Base-by-base conservation (phyloP, 2,329 filamentous ascomycete genomes). In the Byssoonygena ceratinophila region DNA sequence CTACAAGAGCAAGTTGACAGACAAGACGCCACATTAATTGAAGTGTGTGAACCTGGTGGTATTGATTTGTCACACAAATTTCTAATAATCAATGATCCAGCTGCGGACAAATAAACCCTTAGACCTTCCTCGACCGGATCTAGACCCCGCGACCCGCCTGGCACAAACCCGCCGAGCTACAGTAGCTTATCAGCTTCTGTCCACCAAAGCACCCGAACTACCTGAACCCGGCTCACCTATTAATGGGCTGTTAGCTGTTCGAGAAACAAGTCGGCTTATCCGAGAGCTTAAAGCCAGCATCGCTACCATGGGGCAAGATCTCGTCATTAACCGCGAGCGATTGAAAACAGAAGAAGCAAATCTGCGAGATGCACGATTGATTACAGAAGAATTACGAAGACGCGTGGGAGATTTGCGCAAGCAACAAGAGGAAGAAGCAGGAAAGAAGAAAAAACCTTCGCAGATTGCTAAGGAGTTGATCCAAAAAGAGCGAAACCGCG, bases 231-330 rank as follows among this genome's bases (percentile, higher is more conserved):
- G 77, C 46, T 91, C 87, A 18, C 74, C 83, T 4, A 68, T 92
- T 5, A 85, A 86, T 2, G 80, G 82, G 5, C 72, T 94, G 3
- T 65, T 92, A 37, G 85, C 87, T 4, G 68, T 88, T 51, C 81
- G 84, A 48, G 81, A 78, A 60, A 82, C 83, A 2, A 76, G 83
- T 54, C 74, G 77, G 53, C 81, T 81, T 14, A 77, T 85, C 46
- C 67, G 75, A 54, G 82, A 87, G 59, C 84, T 82, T 16, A 81
- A 79, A 58, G 69, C 72, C 18, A 81, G 81, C 50, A 74, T 87
- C 11, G 63, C 66, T 34, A 64, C 64, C 57, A 70, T 70, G 1
- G 65, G 71, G 43, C 59, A 68, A 27, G 70, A 70, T 40, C 59
- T 78, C 18, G 63, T 63, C 12, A 51, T 57, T 18, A 66, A 68